Percentiles rank a stretch among this genome's conserved stretches.
These are phyloP conservation scores for Metahyphopichia silvanorum DNA, from an alignment of 805 yeast genomes.

Conservation along the genomic window DNA sequence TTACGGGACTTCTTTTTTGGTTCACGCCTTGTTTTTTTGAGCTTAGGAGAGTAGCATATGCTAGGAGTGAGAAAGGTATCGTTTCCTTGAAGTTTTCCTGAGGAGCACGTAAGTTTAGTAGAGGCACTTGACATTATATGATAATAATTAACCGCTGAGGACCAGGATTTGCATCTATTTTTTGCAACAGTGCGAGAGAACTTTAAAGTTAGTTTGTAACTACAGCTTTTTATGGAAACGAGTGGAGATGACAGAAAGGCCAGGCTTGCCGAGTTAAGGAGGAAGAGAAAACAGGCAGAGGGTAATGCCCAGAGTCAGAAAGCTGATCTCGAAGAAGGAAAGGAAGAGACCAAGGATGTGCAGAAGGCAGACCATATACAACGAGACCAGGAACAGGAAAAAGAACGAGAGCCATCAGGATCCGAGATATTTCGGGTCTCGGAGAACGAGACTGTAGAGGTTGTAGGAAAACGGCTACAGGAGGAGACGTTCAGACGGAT, in stretches of 20 bases:
- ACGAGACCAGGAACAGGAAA: neutral
- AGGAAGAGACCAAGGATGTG: neutral
- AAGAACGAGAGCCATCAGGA: neutral
- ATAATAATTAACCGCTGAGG: no score
- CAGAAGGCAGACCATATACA: neutral
- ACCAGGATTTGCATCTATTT: no score
- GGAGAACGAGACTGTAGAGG: conserved; percentile 25
- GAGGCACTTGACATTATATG: no score
- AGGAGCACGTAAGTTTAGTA: no score
- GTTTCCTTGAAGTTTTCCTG: no score
- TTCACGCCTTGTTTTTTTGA: no score
- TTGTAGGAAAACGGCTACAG: conserved; percentile 20
- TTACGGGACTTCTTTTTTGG: no score
- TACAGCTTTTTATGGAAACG: no score
- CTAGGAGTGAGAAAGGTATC: no score
- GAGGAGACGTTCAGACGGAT: conserved; percentile 11
- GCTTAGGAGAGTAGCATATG: no score
- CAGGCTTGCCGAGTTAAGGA: conserved; percentile 15
- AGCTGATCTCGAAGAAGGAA: neutral
- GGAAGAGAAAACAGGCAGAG: conserved; percentile 4
- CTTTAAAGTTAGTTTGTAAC: no score
- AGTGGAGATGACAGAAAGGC: conserved; percentile 13
- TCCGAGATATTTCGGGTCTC: conserved; percentile 7
- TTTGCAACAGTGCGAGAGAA: no score
- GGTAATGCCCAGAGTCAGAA: neutral